Conservation (phyloP, 225 moss, liverwort and hornwort genomes). For the Bryoerythrophyllum caledonicum region DNA sequence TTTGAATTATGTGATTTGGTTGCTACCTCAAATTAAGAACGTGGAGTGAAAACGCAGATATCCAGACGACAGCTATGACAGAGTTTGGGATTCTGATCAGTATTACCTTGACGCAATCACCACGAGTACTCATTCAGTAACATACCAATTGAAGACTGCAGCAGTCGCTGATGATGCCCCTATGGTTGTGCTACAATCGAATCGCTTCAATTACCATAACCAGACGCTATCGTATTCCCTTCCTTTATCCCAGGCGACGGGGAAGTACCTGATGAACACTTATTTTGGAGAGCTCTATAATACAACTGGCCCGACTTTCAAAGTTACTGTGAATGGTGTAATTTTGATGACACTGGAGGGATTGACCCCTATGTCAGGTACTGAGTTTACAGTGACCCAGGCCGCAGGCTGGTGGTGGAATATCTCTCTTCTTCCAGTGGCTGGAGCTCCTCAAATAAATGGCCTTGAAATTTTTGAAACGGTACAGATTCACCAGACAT, state of each 20-base stretch:
- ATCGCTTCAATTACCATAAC: conserved; percentile 53
- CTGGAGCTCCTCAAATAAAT: conserved; percentile 62
- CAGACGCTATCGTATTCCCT: conserved; percentile 54
- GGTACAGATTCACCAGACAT: conserved; percentile 30
- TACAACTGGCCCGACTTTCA: conserved; percentile 43
- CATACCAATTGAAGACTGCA: conserved; percentile 40
- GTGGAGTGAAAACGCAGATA: conserved; percentile 51
- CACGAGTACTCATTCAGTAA: conserved; percentile 46
- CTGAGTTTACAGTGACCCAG: conserved; percentile 41
- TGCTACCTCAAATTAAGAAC: conserved; percentile 3
- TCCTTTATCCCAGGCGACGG: conserved; percentile 36
- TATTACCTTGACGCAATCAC: conserved; percentile 43
- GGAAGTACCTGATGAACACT: conserved; percentile 56
- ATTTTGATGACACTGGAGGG: conserved; percentile 23
- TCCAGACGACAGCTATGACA: conserved; percentile 67
- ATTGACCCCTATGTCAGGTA: conserved; percentile 39
- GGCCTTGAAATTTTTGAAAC: conserved; percentile 70
- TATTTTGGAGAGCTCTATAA: conserved; percentile 66
- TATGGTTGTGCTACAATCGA: conserved; percentile 57
- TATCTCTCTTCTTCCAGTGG: conserved; percentile 41
- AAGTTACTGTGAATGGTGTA: conserved; percentile 47
- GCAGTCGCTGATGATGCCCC: conserved; percentile 62
- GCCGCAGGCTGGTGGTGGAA: conserved; percentile 56
- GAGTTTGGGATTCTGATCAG: conserved; percentile 69
- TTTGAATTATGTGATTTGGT: neutral